Conservation (phyloP, 768 basidiomycete genomes). For the Pisolithus sp. region DNA sequence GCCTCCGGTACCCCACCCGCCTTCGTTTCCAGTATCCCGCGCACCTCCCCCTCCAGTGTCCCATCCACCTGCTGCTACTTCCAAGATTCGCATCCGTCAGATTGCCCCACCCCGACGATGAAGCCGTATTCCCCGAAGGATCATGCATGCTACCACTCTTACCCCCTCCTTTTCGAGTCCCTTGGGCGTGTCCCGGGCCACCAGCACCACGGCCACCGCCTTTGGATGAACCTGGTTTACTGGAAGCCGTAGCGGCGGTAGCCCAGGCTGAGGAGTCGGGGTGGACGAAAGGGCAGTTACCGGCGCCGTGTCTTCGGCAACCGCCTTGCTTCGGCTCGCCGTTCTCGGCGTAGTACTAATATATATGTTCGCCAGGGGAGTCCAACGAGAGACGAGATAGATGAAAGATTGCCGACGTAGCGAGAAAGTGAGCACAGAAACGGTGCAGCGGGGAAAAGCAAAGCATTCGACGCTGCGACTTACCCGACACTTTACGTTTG, state of each 20-base stretch:
- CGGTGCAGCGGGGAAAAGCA: background rate
- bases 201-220: too few relatives aligned
- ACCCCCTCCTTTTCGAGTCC: too few relatives aligned
- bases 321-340: slow-evolving; percentile 23
- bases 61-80: slow-evolving; percentile 3
- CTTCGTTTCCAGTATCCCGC: background rate
- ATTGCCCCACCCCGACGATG: background rate
- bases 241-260: slow-evolving; percentile 9
- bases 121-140: too few relatives aligned
- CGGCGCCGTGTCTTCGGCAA: slow-evolving; percentile 13
- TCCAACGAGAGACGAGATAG: too few relatives aligned
- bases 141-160: too few relatives aligned
- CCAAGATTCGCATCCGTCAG: background rate
- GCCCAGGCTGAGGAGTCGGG: slow-evolving; percentile 21
- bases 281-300: slow-evolving; percentile 27
- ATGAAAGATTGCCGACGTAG: too few relatives aligned
- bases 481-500: background rate
- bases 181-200: too few relatives aligned
- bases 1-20: slow-evolving; percentile 7
- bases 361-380: background rate
- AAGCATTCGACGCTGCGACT: background rate
- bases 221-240: background rate
- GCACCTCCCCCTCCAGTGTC: slow-evolving; percentile 1
- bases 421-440: slow-evolving; percentile 3
- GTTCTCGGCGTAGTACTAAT: slow-evolving; percentile 25